Conservation (phyloP, 257 asterid genomes). For the Nicotiana obtusifolia region DNA sequence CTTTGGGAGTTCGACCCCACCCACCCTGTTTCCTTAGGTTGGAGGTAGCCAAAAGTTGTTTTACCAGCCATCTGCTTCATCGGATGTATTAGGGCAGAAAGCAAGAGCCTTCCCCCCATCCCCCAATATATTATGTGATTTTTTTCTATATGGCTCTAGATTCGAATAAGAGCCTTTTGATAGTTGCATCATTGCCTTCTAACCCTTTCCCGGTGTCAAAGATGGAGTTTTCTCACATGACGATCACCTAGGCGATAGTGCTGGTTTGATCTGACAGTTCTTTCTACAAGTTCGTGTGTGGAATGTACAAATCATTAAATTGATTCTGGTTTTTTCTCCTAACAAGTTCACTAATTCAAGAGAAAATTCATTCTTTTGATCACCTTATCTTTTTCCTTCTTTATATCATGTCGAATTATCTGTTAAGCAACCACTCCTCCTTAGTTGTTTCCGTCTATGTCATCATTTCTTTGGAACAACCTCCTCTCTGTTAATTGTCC, state of each 20-base stretch:
- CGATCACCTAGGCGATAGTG: background rate
- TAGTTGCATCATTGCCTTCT: background rate
- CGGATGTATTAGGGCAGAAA: background rate
- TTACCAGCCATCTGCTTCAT: background rate
- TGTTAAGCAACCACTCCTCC: background rate
- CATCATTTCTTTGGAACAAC: background rate
- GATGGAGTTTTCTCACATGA: background rate
- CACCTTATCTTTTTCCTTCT: too few species aligned
- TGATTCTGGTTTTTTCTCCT: background rate
- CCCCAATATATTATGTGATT: background rate
- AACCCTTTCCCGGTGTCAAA: background rate
- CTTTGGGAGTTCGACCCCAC: background rate
- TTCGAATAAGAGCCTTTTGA: background rate
- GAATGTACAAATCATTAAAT: background rate
- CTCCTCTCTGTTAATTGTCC: background rate
- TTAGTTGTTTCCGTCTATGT: background rate
- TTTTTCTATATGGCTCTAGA: background rate
- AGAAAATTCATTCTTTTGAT: background rate
- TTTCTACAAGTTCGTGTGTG: background rate
- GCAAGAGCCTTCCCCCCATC: background rate
- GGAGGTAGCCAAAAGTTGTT: background rate
- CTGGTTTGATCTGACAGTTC: background rate
- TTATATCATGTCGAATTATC: background rate
- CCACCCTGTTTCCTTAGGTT: too few species aligned
- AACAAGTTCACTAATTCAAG: background rate